phyloP scores from a whole-genome alignment of 2,329 filamentous ascomycete species.

The Alternaria incomplexa region DNA sequence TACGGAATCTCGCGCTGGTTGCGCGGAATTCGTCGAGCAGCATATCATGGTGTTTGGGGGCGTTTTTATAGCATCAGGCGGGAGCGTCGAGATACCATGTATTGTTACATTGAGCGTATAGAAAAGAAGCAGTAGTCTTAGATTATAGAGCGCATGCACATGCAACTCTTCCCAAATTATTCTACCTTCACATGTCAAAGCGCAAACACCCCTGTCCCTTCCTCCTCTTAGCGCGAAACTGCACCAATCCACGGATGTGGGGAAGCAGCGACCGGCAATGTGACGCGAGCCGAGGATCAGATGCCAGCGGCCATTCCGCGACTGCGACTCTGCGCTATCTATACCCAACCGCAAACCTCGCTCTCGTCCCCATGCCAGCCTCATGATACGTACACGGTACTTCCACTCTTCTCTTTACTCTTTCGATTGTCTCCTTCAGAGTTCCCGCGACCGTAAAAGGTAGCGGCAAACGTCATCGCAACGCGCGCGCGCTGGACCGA shows the following conservation, averaged over 20 bases:
- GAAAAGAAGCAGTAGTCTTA: not conserved
- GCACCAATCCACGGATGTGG: constrained; percentile 31
- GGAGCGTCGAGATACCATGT: constrained; percentile 17
- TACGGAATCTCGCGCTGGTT: not conserved
- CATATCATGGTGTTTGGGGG: constrained; percentile 11
- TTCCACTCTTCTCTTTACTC: not conserved
- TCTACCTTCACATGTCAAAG: constrained; percentile 36
- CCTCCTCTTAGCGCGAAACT: constrained; percentile 17
- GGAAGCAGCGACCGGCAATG: constrained; percentile 37
- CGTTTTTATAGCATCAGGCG: constrained; percentile 11
- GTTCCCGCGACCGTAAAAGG: not conserved
- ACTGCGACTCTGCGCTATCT: constrained; percentile 20
- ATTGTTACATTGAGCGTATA: constrained; percentile 5
- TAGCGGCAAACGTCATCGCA: constrained; percentile 25
- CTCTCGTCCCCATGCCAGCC: constrained; percentile 11
- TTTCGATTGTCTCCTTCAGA: not conserved
- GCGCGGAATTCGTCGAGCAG: not conserved
- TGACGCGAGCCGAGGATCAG: constrained; percentile 47
- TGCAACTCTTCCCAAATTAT: constrained; percentile 9
- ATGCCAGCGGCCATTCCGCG: constrained; percentile 21
- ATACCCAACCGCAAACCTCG: constrained; percentile 18
- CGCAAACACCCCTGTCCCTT: constrained; percentile 20
- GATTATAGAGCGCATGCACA: constrained; percentile 13
- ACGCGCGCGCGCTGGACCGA: constrained; percentile 27
- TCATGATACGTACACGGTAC: constrained; percentile 6